phyloP scores from a whole-genome alignment of 2,329 filamentous ascomycete species.

The Sarocladiaceae sp. region DNA sequence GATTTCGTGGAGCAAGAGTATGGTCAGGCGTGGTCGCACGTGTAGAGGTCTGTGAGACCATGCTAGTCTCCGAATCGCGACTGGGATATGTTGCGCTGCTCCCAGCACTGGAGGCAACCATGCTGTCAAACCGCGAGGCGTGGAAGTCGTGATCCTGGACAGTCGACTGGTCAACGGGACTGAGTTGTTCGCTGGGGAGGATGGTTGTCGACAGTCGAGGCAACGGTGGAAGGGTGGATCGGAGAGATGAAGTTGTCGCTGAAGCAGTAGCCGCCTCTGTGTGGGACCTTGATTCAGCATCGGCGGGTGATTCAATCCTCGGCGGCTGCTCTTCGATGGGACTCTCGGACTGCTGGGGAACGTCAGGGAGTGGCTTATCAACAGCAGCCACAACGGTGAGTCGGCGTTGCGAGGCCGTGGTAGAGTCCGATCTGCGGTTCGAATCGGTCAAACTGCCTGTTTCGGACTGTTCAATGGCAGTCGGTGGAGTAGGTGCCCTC shows the following conservation, averaged over 20 bases:
- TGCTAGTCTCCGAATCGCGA: slow-evolving; percentile 74
- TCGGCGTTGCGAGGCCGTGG: slow-evolving; percentile 30
- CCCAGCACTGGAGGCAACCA: slow-evolving; percentile 69
- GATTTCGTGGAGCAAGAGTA: slow-evolving; percentile 44
- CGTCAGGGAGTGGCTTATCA: slow-evolving; percentile 62
- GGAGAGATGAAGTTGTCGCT: slow-evolving; percentile 42
- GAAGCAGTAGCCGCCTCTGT: slow-evolving; percentile 34
- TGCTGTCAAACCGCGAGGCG: slow-evolving; percentile 58
- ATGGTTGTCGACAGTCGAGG: slow-evolving; percentile 50
- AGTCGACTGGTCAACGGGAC: slow-evolving; percentile 36
- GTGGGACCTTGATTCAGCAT: slow-evolving; percentile 37
- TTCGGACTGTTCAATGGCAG: slow-evolving; percentile 27
- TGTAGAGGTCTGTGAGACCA: slow-evolving; percentile 76
- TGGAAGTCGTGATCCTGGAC: slow-evolving; percentile 41
- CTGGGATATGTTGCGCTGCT: slow-evolving; percentile 74
- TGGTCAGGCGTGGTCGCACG: slow-evolving; percentile 80
- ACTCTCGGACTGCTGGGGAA: slow-evolving; percentile 45
- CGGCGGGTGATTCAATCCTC: slow-evolving; percentile 25
- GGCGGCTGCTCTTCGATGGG: slow-evolving; percentile 24
- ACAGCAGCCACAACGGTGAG: slow-evolving; percentile 41
- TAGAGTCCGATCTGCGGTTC: slow-evolving; percentile 28
- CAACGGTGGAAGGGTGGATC: slow-evolving; percentile 46
- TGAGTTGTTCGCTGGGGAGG: slow-evolving; percentile 41
- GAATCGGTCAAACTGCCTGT: slow-evolving; percentile 32
- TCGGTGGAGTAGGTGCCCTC: slow-evolving; percentile 23